Conservation (phyloP, 257 asterid genomes). For the Verbena officinalis region DNA sequence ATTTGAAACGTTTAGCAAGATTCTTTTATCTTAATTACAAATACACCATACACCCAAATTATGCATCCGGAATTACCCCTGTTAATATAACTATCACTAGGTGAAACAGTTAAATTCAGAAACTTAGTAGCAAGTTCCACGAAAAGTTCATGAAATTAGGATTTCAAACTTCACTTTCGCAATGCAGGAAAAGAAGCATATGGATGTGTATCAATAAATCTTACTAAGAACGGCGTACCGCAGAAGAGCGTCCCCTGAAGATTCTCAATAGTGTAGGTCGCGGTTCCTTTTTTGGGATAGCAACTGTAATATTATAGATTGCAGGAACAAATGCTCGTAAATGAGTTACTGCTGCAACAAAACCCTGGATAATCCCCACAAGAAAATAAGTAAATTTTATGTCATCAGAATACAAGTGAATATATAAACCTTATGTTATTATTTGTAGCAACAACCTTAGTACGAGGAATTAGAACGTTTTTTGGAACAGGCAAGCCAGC, state of each 20-base stretch:
- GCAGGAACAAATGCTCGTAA: conserved; percentile 68
- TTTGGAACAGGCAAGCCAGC: conserved; percentile 68
- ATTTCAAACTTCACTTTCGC: not conserved
- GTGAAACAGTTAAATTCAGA: no score
- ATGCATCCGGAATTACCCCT: no score
- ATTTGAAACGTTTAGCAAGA: conserved; percentile 21
- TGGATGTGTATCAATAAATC: conserved; percentile 5
- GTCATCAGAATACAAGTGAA: conserved; percentile 7
- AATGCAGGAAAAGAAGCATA: not conserved
- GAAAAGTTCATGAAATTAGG: not conserved
- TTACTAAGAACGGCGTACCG: conserved; percentile 48
- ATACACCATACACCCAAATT: no score
- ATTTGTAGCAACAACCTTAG: conserved; percentile 52
- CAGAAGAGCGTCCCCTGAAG: conserved; percentile 71
- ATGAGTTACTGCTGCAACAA: conserved; percentile 72
- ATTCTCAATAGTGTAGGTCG: conserved; percentile 74
- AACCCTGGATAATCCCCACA: conserved; percentile 58
- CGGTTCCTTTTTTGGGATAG: conserved; percentile 76
- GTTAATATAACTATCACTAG: no score
- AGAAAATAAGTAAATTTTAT: conserved; percentile 12
- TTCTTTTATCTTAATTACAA: no score
- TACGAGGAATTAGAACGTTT: conserved; percentile 81
- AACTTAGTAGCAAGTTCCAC: no score
- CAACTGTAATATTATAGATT: conserved; percentile 67
- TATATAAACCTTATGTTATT: conserved; percentile 1